A percentile compares a stretch with the other conserved stretches of the same genome.
Conservation (phyloP, 305 asterid species). For the Fraxinus xanthoxyloides region DNA sequence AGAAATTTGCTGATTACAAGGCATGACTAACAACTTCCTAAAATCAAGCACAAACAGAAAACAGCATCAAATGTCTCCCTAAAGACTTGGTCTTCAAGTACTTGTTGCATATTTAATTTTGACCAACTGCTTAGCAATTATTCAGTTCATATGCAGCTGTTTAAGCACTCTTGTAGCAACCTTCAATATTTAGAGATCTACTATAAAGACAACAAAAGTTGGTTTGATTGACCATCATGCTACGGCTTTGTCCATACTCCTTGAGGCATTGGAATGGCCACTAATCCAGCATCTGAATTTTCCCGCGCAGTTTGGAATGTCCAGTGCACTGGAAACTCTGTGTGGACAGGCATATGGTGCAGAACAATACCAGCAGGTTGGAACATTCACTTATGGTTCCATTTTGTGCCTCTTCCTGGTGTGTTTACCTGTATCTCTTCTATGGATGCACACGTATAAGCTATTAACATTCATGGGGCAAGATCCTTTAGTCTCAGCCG, state of each 20-base stretch:
- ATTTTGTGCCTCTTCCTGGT: constrained; percentile 26
- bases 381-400: constrained; percentile 27
- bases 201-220: not conserved
- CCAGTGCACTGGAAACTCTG: constrained; percentile 38
- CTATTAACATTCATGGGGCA: constrained; percentile 28
- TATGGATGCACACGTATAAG: constrained; percentile 28
- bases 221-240: not conserved
- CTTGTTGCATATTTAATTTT: too few relatives aligned
- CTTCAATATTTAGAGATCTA: not conserved
- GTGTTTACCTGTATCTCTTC: constrained; percentile 28
- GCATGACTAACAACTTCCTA: too few relatives aligned
- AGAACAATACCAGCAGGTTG: constrained; percentile 25
- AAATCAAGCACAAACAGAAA: too few relatives aligned
- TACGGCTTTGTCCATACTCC: not conserved
- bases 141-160: too few relatives aligned
- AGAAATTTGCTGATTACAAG: too few relatives aligned
- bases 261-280: not conserved
- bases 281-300: not conserved
- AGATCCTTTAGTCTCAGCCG: constrained; percentile 37
- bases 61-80: too few relatives aligned
- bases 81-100: too few relatives aligned
- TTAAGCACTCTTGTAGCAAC: not conserved
- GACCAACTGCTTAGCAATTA: too few relatives aligned
- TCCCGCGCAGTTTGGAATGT: constrained; percentile 32
- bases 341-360: constrained; percentile 49